Evolutionary conservation across 176 grass and related monocot species (phyloP).

Genomic region (Raddia distichophylla): DNA sequence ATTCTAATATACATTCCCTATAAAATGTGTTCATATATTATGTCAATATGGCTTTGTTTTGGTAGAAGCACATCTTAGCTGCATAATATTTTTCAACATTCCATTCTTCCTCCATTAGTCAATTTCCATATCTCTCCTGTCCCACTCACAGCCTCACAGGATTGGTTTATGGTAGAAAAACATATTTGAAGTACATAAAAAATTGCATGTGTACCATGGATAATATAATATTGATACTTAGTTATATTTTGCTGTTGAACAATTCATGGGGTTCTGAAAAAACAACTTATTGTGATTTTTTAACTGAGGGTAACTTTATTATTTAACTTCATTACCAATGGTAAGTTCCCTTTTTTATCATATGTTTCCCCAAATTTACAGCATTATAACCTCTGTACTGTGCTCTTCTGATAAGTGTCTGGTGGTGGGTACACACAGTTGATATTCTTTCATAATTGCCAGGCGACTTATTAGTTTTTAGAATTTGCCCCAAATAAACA

Average conservation of each 20-base stretch:
- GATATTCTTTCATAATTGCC: background rate
- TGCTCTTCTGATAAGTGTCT: constrained; percentile 12
- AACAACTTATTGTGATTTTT: background rate
- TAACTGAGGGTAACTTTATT: background rate
- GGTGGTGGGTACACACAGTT: constrained; percentile 14
- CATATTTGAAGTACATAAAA: constrained; percentile 1
- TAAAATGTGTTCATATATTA: background rate
- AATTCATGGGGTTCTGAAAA: background rate
- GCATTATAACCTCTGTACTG: background rate
- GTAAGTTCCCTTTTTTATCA: background rate
- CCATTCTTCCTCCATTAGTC: background rate
- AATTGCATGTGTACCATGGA: constrained; percentile 1
- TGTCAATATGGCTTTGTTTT: background rate
- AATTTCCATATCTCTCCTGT: background rate
- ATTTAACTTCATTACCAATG: background rate
- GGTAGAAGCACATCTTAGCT: constrained; percentile 1
- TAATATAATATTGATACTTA: background rate
- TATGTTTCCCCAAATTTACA: constrained; percentile 28
- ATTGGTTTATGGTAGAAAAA: constrained; percentile 5
- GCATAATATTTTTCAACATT: background rate
- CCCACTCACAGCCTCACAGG: background rate
- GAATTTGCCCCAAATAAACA: background rate
- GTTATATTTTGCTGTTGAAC: background rate
- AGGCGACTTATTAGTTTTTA: background rate
- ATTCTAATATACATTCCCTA: background rate